A percentile compares a stretch with the other conserved stretches of the same genome.
Evolutionary conservation across 176 grass and related monocot species (phyloP).

Genomic region (Dendrocalamus sinicus): DNA sequence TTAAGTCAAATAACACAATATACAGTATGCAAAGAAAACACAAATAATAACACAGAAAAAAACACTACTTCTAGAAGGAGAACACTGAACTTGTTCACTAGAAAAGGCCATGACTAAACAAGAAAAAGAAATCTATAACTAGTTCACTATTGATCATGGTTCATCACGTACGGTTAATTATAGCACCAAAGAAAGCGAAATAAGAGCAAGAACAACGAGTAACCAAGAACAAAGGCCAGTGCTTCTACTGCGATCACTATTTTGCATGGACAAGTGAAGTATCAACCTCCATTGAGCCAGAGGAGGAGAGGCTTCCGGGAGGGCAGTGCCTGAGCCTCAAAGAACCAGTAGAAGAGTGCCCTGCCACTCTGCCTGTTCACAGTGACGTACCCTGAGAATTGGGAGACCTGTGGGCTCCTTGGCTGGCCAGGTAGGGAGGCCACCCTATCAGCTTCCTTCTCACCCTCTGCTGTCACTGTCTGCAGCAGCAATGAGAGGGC

Average conservation of each 20-base stretch:
- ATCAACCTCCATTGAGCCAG: constrained; percentile 88
- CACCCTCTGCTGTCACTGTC: background rate
- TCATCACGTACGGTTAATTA: background rate
- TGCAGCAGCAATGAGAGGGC: constrained; percentile 30
- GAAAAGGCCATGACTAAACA: constrained; percentile 1
- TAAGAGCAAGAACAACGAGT: background rate
- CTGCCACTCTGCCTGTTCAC: constrained; percentile 55
- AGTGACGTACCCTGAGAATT: constrained; percentile 68
- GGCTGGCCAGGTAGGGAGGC: constrained; percentile 55
- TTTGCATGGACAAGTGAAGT: background rate
- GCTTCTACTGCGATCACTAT: background rate
- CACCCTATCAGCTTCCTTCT: constrained; percentile 54
- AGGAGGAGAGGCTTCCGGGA: constrained; percentile 74
- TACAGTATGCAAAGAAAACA: background rate
- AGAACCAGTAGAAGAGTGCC: constrained; percentile 84
- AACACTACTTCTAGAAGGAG: background rate
- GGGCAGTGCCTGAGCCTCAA: constrained; percentile 69
- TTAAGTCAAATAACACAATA: background rate
- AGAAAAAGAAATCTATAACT: background rate
- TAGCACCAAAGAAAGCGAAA: background rate
- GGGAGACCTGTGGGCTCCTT: constrained; percentile 45
- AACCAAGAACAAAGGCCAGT: background rate
- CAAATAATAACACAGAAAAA: background rate
- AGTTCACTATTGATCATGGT: background rate
- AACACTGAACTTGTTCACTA: background rate